Base-by-base conservation (phyloP, 768 basidiomycete species). In the Saitozyma sp. region DNA sequence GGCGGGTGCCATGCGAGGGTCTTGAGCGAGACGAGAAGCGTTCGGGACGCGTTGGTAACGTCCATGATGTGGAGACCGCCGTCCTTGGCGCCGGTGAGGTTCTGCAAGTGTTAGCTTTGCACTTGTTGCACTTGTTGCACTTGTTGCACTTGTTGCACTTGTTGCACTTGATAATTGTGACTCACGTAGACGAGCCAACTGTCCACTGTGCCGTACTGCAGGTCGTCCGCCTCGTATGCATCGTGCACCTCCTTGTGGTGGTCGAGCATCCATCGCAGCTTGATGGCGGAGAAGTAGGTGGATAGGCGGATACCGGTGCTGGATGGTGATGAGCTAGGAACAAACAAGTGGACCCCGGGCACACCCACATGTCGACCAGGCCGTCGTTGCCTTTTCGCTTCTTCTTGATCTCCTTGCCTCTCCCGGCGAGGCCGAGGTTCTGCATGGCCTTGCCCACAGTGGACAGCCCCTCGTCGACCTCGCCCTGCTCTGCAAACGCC, bases 221-320 rank as follows among this genome's bases (percentile, higher is more conserved):
- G 84, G 63, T 90, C 85, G 78, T 92, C 91, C 43, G 85, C 80
- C 45, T 89, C 86, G 74, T 93, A 88, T 0, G 96, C 94, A 49
- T 85, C 83, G 41, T 83, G 79, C 58, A 98, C 92, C 39, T 87
- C 85, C 4, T 84, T 83, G 73, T 88, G 81, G 75, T 97, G 87
- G 77, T 95, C 90, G 64, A 95, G 86, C 89, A 99, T 92, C 95
- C 95, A 99, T 50, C 90, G 86, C 65, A 96, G 83, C 81, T 97
- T 98, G 78, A 96, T 88, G 16, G 89, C 95, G 20, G 94, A 96
- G 82, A 99, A 99, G 81, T 99, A 99, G 0, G 95, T 98, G 14
- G 94, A 96, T 8, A 97, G 83, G n/a, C 89, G 90, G 45, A 96
- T 85, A 41, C 94, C 94, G 53, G 92, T 94, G 63, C 91, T 95